Percentiles rank a stretch among this genome's conserved stretches.
These are phyloP conservation scores for Gonapodya prolifera DNA, from an alignment of 192 early-diverging fungal genomes.

Conservation along the genomic window DNA sequence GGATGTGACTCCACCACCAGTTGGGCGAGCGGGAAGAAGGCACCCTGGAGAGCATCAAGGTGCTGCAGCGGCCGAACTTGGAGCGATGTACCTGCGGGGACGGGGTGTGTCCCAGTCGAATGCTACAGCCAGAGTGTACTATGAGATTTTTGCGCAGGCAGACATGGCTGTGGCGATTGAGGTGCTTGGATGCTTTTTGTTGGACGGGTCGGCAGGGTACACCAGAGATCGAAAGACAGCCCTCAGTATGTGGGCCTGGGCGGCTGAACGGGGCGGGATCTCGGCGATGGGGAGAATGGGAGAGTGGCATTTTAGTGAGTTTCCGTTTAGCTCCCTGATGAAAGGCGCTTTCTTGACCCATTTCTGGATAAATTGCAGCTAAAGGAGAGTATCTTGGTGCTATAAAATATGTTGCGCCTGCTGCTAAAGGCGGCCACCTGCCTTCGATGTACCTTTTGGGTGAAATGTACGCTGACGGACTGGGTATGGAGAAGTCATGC, in stretches of 20 bases:
- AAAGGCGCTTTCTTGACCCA: no score
- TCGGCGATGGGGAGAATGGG: no score
- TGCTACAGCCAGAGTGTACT: slow-evolving; percentile 59
- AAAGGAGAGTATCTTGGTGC: slow-evolving; percentile 22
- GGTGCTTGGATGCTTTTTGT: slow-evolving; percentile 71
- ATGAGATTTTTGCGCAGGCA: slow-evolving; percentile 44
- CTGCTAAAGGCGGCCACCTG: slow-evolving; percentile 51
- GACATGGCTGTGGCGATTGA: slow-evolving; percentile 22
- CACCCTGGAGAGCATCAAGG: slow-evolving; percentile 11
- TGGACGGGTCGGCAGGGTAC: slow-evolving; percentile 45
- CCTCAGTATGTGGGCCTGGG: slow-evolving; percentile 48
- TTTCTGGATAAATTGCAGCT: no score
- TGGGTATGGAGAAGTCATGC: slow-evolving; percentile 39
- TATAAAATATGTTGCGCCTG: slow-evolving; percentile 34
- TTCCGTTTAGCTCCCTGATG: background rate
- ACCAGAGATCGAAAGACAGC: slow-evolving; percentile 39
- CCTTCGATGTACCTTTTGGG: slow-evolving; percentile 72
- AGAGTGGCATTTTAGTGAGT: slow-evolving; percentile 25
- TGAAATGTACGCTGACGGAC: slow-evolving; percentile 49
- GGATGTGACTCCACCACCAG: slow-evolving; percentile 3
- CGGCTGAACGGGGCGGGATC: slow-evolving; percentile 52
- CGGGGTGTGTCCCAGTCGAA: slow-evolving; percentile 59
- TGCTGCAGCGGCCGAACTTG: slow-evolving; percentile 63
- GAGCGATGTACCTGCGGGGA: slow-evolving; percentile 82
- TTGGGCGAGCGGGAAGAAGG: slow-evolving; percentile 10